phyloP scores from a whole-genome alignment of 1,139 yeast genomes.

The Suzukiozyma palmioleophila region DNA sequence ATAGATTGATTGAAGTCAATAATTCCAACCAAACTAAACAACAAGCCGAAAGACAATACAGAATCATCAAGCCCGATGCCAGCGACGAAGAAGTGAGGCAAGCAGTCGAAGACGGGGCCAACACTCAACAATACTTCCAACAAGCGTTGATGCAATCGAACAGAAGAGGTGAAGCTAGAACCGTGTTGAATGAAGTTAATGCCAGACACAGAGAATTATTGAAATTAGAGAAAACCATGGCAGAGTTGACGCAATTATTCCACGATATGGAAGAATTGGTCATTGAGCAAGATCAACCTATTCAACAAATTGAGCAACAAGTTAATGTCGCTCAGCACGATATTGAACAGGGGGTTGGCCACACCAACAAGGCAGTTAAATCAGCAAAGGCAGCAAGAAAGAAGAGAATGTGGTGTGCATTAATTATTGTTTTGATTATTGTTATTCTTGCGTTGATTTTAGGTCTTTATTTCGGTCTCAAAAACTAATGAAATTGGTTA shows the following conservation, averaged over 20 bases:
- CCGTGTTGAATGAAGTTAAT: conserved; percentile 94
- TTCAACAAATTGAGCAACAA: conserved; percentile 78
- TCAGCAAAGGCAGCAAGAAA: conserved; percentile 88
- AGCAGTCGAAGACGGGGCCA: conserved; percentile 73
- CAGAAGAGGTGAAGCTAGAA: conserved; percentile 94
- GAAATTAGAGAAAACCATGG: conserved; percentile 93
- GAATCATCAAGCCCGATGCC: conserved; percentile 91
- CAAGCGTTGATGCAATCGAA: conserved; percentile 89
- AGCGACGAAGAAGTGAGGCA: conserved; percentile 77
- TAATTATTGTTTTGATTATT: conserved; percentile 57
- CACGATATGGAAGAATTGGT: conserved; percentile 96
- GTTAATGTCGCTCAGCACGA: conserved; percentile 83
- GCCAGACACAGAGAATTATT: conserved; percentile 93
- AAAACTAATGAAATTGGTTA: conserved; percentile 1
- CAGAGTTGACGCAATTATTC: conserved; percentile 90
- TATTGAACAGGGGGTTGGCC: conserved; percentile 92
- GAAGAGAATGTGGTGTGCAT: conserved; percentile 85
- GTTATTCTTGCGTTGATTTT: conserved; percentile 68
- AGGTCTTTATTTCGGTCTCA: conserved; percentile 40
- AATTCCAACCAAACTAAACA: conserved; percentile 80
- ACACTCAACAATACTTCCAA: conserved; percentile 87
- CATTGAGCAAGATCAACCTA: conserved; percentile 89
- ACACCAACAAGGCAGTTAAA: conserved; percentile 84
- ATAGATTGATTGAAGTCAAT: conserved; percentile 81
- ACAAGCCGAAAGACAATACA: conserved; percentile 91